These are phyloP conservation scores for Trichoderma asperellum DNA, from an alignment of 2,329 filamentous ascomycete genomes.

Conservation along the genomic window DNA sequence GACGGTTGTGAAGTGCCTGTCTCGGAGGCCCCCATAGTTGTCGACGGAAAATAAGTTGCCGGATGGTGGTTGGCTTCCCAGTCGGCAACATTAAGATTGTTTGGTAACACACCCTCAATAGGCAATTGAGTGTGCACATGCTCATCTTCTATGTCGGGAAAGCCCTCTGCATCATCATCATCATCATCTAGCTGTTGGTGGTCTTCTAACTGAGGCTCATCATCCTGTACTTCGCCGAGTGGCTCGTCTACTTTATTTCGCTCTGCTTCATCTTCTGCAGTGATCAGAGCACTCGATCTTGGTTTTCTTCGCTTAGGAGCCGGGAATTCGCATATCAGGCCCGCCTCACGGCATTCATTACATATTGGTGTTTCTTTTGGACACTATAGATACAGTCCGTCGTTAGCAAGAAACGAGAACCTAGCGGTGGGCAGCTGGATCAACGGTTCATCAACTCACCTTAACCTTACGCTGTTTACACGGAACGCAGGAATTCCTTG, in stretches of 20 bases:
- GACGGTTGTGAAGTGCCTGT: constrained; percentile 31
- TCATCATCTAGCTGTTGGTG: constrained; percentile 23
- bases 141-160: constrained; percentile 28
- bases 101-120: constrained; percentile 37
- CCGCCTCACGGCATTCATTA: constrained; percentile 41
- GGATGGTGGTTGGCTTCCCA: constrained; percentile 32
- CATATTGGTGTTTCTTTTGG: constrained; percentile 48
- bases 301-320: constrained; percentile 38
- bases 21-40: constrained; percentile 37
- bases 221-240: constrained; percentile 29
- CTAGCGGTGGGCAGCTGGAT: not conserved
- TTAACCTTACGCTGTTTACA: constrained; percentile 46
- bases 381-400: constrained; percentile 44
- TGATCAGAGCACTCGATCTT: constrained; percentile 33
- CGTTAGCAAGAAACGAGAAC: constrained; percentile 31
- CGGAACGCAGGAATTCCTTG: constrained; percentile 42
- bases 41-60: constrained; percentile 38
- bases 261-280: constrained; percentile 31
- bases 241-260: constrained; percentile 26
- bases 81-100: constrained; percentile 32
- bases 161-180: constrained; percentile 30
- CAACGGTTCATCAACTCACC: constrained; percentile 37
- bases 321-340: constrained; percentile 47
- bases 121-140: constrained; percentile 39
- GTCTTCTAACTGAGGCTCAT: not conserved